These are phyloP conservation scores for Starmerella bacillaris DNA, from an alignment of 805 yeast genomes.

Conservation along the genomic window DNA sequence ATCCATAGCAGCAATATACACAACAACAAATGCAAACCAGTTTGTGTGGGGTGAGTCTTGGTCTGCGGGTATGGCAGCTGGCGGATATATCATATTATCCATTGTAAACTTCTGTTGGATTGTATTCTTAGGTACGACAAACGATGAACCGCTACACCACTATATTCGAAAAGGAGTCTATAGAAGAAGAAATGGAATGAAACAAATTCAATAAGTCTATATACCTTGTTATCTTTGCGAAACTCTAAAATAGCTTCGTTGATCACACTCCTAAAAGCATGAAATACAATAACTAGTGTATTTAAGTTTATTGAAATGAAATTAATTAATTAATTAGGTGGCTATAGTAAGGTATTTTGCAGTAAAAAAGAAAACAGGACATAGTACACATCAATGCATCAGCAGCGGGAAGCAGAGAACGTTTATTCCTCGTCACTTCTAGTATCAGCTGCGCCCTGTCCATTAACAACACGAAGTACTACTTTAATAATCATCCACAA, in stretches of 20 bases:
- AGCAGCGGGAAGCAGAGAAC: no score
- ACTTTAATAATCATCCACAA: conserved; percentile 54
- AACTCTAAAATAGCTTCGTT: no score
- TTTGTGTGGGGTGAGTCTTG: conserved; percentile 53
- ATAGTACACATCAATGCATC: no score
- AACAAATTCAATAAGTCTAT: no score
- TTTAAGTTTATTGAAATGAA: no score
- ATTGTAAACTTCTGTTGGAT: conserved; percentile 76
- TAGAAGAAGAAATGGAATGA: no score
- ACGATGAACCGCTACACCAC: conserved; percentile 69
- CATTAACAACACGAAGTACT: conserved; percentile 49
- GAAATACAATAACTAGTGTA: no score
- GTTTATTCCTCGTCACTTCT: conserved; percentile 74
- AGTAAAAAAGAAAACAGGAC: no score
- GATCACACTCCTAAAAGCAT: no score
- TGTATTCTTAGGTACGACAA: conserved; percentile 76
- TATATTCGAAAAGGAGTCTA: no score
- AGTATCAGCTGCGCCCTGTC: conserved; percentile 67
- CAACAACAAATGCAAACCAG: conserved; percentile 65
- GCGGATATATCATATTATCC: conserved; percentile 72
- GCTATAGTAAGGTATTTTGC: no score
- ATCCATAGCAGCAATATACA: conserved; percentile 63
- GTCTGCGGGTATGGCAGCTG: conserved; percentile 68
- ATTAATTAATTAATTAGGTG: conserved; percentile 64
- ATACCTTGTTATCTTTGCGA: no score